These are phyloP conservation scores for Nidularia pulvinata DNA, from an alignment of 768 basidiomycete genomes.

Conservation along the genomic window DNA sequence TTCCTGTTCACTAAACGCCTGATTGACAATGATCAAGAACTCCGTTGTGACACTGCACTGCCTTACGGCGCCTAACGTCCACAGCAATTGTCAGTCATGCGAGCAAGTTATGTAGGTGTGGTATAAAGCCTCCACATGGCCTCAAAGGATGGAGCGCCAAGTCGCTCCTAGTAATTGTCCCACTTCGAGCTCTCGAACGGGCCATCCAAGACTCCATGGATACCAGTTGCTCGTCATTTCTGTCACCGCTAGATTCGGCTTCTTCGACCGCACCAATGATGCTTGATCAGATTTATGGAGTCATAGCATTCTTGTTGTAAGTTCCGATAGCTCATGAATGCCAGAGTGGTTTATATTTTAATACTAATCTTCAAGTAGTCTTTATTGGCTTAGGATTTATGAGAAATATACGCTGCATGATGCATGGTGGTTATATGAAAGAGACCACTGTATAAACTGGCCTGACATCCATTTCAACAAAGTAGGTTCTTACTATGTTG, in stretches of 20 bases:
- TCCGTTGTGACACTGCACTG: no score
- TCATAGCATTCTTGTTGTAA: slow-evolving; percentile 21
- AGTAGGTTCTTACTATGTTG: no score
- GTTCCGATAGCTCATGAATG: background rate
- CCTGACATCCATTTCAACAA: no score
- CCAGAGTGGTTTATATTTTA: background rate
- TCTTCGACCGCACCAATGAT: slow-evolving; percentile 19
- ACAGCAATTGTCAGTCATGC: no score
- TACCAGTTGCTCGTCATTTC: slow-evolving; percentile 19
- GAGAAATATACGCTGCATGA: slow-evolving; percentile 18
- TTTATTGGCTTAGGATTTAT: slow-evolving; percentile 25
- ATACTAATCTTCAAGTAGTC: slow-evolving; percentile 4
- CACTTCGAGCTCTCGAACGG: background rate
- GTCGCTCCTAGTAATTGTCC: no score
- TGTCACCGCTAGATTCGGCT: slow-evolving; percentile 16
- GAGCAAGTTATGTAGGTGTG: no score
- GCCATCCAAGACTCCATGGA: slow-evolving; percentile 13
- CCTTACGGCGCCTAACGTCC: no score
- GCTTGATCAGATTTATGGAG: slow-evolving; percentile 23
- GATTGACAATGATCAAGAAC: no score
- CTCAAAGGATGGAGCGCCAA: no score
- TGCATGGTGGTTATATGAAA: slow-evolving; percentile 20
- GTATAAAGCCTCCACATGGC: no score
- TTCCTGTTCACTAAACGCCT: no score
- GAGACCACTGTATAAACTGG: slow-evolving; percentile 3